Evolutionary conservation across 805 yeast genomes (phyloP).

Genomic region (Nematodospora valgi): DNA sequence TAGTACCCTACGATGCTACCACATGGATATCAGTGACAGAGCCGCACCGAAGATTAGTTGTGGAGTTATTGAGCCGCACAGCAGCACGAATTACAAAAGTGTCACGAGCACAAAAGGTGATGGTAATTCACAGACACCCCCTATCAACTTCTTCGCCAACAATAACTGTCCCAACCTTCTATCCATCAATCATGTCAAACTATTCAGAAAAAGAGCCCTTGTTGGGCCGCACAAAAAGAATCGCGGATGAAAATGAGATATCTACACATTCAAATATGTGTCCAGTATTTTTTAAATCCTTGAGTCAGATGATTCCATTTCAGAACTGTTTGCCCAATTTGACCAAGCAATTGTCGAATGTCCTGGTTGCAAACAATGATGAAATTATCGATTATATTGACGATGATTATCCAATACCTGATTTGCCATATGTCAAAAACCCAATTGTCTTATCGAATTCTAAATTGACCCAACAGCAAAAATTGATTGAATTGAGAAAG

Average conservation of each 20-base stretch:
- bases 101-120: no score
- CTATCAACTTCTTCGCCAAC: no score
- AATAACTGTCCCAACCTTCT: no score
- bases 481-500: slow-evolving; percentile 58
- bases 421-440: slow-evolving; percentile 20
- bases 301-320: slow-evolving; percentile 14
- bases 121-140: no score
- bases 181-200: background rate
- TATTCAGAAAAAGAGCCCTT: slow-evolving; percentile 11
- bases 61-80: no score
- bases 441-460: slow-evolving; percentile 8
- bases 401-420: slow-evolving; percentile 18
- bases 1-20: no score
- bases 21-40: no score
- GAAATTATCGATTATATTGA: slow-evolving; percentile 15
- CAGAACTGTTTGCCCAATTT: slow-evolving; percentile 20
- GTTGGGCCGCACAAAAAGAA: slow-evolving; percentile 1
- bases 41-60: no score
- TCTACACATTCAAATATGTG: slow-evolving; percentile 13
- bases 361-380: slow-evolving; percentile 7
- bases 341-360: slow-evolving; percentile 7
- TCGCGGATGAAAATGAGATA: slow-evolving; percentile 13
- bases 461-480: slow-evolving; percentile 48
- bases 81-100: no score
- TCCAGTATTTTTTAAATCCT: background rate